Conservation (phyloP, 139 green algal species). For the Auxenochlorella pyrenoidosa region DNA sequence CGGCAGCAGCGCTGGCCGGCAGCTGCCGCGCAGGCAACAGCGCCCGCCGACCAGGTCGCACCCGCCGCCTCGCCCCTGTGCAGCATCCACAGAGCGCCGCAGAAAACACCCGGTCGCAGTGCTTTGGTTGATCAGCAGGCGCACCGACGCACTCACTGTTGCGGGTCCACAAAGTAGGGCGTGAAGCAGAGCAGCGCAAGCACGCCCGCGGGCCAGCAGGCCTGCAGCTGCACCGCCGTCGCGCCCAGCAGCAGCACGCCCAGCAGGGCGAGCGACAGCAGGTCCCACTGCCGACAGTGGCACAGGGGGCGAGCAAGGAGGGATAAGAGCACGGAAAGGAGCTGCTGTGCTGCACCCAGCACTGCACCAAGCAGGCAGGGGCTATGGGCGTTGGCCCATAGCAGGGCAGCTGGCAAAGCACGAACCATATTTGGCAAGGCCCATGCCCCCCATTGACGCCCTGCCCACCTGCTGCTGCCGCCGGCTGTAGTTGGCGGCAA, state of each 20-base stretch:
- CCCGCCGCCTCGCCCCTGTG: too few species aligned
- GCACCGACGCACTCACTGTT: conserved; percentile 4
- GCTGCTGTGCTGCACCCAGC: neutral
- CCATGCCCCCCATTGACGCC: too few species aligned
- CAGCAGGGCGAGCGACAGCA: neutral
- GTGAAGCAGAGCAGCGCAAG: conserved; percentile 14
- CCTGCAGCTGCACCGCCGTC: neutral
- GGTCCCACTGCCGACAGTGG: neutral
- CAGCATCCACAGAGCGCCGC: too few species aligned
- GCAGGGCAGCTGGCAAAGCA: neutral
- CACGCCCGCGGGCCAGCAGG: neutral
- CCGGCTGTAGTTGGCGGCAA: conserved; percentile 1
- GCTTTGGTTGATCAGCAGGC: too few species aligned
- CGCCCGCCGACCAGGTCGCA: too few species aligned
- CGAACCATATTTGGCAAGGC: too few species aligned
- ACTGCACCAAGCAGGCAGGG: neutral
- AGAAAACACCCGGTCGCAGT: too few species aligned
- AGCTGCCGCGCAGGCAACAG: neutral
- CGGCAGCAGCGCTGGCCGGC: too few species aligned
- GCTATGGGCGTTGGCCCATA: neutral
- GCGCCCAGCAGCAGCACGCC: neutral
- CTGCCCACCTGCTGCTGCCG: conserved; percentile 1
- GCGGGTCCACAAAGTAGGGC: conserved; percentile 6
- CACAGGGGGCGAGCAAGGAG: neutral
- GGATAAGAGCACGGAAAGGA: neutral